Percentiles rank a stretch among this genome's conserved stretches.
These are phyloP conservation scores for Xerocomellus dryophilus DNA, from an alignment of 768 basidiomycete genomes.

Conservation along the genomic window DNA sequence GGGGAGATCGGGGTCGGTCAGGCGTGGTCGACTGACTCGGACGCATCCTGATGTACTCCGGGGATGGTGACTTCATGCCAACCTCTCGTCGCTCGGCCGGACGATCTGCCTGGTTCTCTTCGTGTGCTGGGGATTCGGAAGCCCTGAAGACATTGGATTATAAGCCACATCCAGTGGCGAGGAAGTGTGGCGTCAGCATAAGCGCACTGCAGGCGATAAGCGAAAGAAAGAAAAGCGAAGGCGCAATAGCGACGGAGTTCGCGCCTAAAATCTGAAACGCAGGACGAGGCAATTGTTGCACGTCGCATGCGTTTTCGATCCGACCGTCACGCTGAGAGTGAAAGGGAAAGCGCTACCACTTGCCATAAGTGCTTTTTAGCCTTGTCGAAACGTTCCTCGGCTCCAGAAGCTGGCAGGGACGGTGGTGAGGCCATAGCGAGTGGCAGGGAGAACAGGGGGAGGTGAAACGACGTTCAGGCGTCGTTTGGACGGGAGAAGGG, in stretches of 20 bases:
- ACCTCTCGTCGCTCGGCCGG: conserved; percentile 11
- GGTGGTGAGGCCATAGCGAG: conserved; percentile 26
- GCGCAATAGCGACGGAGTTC: conserved; percentile 13
- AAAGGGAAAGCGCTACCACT: conserved; percentile 16
- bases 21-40: conserved; percentile 17
- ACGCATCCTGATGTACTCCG: conserved; percentile 23
- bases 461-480: conserved; percentile 25
- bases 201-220: conserved; percentile 23
- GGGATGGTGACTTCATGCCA: conserved; percentile 16
- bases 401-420: conserved; percentile 14
- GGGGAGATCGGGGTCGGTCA: conserved; percentile 20
- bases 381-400: conserved; percentile 35
- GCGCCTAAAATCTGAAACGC: conserved; percentile 11
- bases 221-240: conserved; percentile 15
- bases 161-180: conserved; percentile 18
- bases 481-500: conserved; percentile 22
- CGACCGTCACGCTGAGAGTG: conserved; percentile 5
- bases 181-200: conserved; percentile 33
- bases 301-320: conserved; percentile 10
- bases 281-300: conserved; percentile 11
- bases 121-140: conserved; percentile 28
- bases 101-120: conserved; percentile 20
- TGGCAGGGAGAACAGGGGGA: conserved; percentile 20
- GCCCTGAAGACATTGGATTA: conserved; percentile 28
- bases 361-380: conserved; percentile 37